Evolutionary conservation across 495 filamentous ascomycete species (phyloP), one percentile per base, ranked within the genome.

Genomic region (Trichoderma asperelloides): DNA sequence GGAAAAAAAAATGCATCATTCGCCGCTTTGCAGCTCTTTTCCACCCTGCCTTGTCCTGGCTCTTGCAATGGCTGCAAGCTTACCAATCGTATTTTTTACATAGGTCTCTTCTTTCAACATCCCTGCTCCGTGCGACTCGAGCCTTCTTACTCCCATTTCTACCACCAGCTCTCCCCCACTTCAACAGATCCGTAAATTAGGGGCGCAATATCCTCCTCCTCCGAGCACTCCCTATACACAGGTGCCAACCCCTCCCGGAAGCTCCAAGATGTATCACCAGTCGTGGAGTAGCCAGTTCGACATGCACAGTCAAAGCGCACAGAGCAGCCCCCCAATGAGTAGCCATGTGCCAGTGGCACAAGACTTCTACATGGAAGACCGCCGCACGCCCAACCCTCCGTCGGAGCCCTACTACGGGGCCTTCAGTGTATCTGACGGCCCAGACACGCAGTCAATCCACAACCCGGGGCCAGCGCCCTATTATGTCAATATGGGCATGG

Each of bases 101-200:
- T 69, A 78, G 68, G 75, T 82, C 15, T 74, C 80, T 43, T 77
- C 78, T 9, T 83, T 80, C 67, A 80, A 73, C 70, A 78, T 80
- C 43, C 74, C 80, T 23, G 77, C 75, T 3, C 67, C 75, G 41
- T 75, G 76, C 68, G 80, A 83, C 66, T 69, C 76, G 43, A 75
- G 75, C n/a, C 75, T 83, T 57, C 72, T 80, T 23, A 83, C 80
- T 7, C 80, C 80, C 5, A 76, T 79, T 0, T 83, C 80, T 62
- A 72, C 74, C 65, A 70, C 78, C 63, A 78, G 74, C 45, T 82
- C 79, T 40, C 80, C 80, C 41, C 76, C 77, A 62, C 68, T 80
- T 65, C 73, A 73, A 65, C 77, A 79, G 65, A 76, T 76, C 23
- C 39, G 73, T 18, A 81, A 81, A 68, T 69, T 74, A 9, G 68